Evolutionary conservation across 2,329 filamentous ascomycete species (phyloP).

Genomic region (Aspergillus sp.): DNA sequence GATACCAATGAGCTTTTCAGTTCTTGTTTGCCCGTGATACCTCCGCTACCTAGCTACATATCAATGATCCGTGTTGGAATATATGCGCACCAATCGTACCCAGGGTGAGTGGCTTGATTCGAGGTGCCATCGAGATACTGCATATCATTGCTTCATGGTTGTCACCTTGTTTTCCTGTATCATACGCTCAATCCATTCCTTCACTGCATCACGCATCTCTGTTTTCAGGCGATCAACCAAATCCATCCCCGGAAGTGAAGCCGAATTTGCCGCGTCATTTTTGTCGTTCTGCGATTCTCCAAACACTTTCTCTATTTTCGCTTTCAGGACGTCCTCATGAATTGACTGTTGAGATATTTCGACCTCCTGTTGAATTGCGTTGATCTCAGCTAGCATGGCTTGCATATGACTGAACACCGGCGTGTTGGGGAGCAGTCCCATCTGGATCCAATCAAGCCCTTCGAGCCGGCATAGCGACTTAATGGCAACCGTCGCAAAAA

Average conservation of each 20-base stretch:
- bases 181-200: background rate
- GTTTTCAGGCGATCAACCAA: background rate
- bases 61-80: too few relatives aligned
- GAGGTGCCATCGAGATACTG: too few relatives aligned
- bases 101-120: too few relatives aligned
- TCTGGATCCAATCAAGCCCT: conserved; percentile 16
- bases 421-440: conserved; percentile 15
- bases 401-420: conserved; percentile 18
- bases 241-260: background rate
- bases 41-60: too few relatives aligned
- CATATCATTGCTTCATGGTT: background rate
- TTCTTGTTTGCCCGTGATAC: too few relatives aligned
- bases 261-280: background rate
- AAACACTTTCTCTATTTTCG: background rate
- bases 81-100: too few relatives aligned
- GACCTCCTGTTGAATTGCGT: conserved; percentile 7
- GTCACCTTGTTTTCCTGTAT: background rate
- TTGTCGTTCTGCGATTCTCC: background rate
- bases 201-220: background rate
- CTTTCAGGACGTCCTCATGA: background rate
- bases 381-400: conserved; percentile 11
- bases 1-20: too few relatives aligned
- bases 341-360: background rate
- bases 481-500: conserved; percentile 13
- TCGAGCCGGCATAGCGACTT: conserved; percentile 10